phyloP scores from a whole-genome alignment of 2,329 filamentous ascomycete species.

The Mollisiaceae sp. region DNA sequence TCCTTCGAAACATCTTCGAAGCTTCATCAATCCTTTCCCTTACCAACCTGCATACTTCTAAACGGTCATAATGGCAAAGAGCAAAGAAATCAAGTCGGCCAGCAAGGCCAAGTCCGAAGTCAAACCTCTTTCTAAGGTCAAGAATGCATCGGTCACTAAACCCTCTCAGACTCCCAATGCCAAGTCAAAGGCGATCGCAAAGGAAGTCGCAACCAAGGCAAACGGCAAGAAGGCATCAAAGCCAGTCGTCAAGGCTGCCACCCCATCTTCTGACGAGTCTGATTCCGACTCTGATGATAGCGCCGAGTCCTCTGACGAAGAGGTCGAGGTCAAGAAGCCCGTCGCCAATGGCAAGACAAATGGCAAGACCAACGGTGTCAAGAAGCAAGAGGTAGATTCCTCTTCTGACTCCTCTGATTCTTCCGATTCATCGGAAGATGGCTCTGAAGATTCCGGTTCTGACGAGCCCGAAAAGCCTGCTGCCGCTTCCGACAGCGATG shows the following conservation, averaged over 20 bases:
- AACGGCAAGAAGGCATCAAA: slow-evolving; percentile 49
- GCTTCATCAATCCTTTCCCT: slow-evolving; percentile 19
- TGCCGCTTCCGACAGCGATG: slow-evolving; percentile 38
- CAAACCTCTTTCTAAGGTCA: slow-evolving; percentile 60
- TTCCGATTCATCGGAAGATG: slow-evolving; percentile 29
- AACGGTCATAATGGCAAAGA: slow-evolving; percentile 64
- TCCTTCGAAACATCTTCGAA: slow-evolving; percentile 18
- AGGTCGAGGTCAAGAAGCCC: slow-evolving; percentile 42
- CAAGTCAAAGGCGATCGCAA: slow-evolving; percentile 71
- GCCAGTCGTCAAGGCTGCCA: slow-evolving; percentile 48
- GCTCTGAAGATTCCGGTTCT: background rate
- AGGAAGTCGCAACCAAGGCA: slow-evolving; percentile 51
- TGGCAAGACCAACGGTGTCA: slow-evolving; percentile 45
- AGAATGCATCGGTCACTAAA: slow-evolving; percentile 72
- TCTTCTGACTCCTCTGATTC: slow-evolving; percentile 44
- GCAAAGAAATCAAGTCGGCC: slow-evolving; percentile 65
- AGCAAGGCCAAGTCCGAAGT: slow-evolving; percentile 55
- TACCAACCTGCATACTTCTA: slow-evolving; percentile 15
- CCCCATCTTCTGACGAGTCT: slow-evolving; percentile 46
- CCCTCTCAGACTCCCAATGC: slow-evolving; percentile 65
- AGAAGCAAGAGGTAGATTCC: slow-evolving; percentile 45
- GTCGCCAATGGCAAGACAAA: slow-evolving; percentile 37
- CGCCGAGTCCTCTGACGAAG: slow-evolving; percentile 36
- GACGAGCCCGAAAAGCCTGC: slow-evolving; percentile 42
- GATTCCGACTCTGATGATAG: slow-evolving; percentile 39